These are phyloP conservation scores for Delonix regia DNA, from an alignment of 306 rosid genomes.

Conservation along the genomic window DNA sequence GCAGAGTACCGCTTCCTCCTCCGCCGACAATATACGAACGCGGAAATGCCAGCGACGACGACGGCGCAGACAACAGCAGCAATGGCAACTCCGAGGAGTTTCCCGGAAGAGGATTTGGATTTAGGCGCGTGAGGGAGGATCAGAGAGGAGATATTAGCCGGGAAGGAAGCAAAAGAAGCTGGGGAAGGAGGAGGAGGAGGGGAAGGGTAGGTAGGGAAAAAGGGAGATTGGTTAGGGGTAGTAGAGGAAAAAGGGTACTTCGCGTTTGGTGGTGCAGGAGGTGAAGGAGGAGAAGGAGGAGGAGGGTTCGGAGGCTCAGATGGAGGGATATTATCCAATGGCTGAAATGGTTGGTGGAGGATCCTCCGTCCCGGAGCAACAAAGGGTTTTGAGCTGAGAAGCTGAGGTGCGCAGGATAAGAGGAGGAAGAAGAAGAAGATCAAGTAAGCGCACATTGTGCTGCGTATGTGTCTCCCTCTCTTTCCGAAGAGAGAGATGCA, in stretches of 20 bases:
- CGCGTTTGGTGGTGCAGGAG: slow-evolving; percentile 36
- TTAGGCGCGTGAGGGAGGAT: slow-evolving; percentile 62
- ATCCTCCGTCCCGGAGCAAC: slow-evolving; percentile 44
- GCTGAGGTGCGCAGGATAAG: slow-evolving; percentile 5
- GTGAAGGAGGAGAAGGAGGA: slow-evolving; percentile 20
- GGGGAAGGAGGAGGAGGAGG: slow-evolving; percentile 74
- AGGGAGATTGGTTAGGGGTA: slow-evolving; percentile 61
- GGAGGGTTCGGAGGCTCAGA: slow-evolving; percentile 49
- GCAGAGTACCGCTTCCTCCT: slow-evolving; percentile 33
- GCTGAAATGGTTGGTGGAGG: slow-evolving; percentile 73
- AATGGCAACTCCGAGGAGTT: slow-evolving; percentile 56
- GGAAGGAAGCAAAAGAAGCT: slow-evolving; percentile 73
- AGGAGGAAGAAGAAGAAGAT: slow-evolving; percentile 26
- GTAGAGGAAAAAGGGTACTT: slow-evolving; percentile 66
- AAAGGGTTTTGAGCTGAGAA: slow-evolving; percentile 17
- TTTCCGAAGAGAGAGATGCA: neutral
- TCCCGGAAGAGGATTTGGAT: slow-evolving; percentile 44
- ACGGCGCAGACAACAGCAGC: slow-evolving; percentile 50
- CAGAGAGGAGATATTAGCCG: slow-evolving; percentile 89
- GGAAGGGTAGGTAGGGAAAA: slow-evolving; percentile 75
- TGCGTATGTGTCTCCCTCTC: neutral
- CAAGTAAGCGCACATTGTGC: slow-evolving; percentile 53
- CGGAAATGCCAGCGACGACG: slow-evolving; percentile 37
- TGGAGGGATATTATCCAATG: slow-evolving; percentile 54
- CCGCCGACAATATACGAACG: slow-evolving; percentile 55